Percentiles rank a stretch among this genome's conserved stretches.
These are phyloP conservation scores for Voacanga thouarsii DNA, from an alignment of 257 asterid species.

Conservation along the genomic window DNA sequence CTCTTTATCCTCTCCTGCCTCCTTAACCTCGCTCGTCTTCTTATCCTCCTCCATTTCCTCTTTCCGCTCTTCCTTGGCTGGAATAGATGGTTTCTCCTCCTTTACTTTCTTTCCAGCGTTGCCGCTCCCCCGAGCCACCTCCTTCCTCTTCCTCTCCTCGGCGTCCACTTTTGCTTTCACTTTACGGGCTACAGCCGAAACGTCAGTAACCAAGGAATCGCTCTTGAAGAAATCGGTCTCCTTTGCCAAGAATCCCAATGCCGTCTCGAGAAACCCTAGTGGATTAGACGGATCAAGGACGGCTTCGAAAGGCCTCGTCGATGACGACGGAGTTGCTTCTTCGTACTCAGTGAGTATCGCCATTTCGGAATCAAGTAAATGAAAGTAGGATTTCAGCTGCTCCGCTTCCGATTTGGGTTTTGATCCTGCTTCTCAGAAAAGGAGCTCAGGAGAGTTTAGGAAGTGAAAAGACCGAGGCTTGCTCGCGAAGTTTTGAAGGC, in stretches of 20 bases:
- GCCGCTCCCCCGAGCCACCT: conserved; percentile 20
- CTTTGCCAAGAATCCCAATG: conserved; percentile 57
- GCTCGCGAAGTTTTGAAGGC: neutral
- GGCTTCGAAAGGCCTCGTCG: conserved; percentile 47
- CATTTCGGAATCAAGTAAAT: conserved; percentile 20
- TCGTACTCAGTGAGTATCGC: conserved; percentile 76
- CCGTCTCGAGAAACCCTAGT: conserved; percentile 60
- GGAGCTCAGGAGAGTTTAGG: neutral
- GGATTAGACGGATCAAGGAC: conserved; percentile 66
- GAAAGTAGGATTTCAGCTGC: neutral
- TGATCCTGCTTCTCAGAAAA: neutral
- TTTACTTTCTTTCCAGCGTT: conserved; percentile 25
- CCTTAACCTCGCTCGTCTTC: neutral
- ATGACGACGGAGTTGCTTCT: conserved; percentile 27
- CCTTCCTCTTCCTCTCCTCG: conserved; percentile 52
- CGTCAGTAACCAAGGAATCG: conserved; percentile 58
- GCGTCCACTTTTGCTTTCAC: conserved; percentile 57
- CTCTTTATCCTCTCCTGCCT: neutral
- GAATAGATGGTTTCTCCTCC: conserved; percentile 19
- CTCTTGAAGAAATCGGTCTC: conserved; percentile 79
- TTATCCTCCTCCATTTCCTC: neutral
- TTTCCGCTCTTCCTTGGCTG: conserved; percentile 12
- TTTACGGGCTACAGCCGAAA: conserved; percentile 64
- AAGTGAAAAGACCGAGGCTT: neutral
- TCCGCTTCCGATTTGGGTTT: neutral